Evolutionary conservation across 2,329 filamentous ascomycete genomes (phyloP), one percentile per base, ranked within the genome.

Genomic region (Rachicladosporium sp.): DNA sequence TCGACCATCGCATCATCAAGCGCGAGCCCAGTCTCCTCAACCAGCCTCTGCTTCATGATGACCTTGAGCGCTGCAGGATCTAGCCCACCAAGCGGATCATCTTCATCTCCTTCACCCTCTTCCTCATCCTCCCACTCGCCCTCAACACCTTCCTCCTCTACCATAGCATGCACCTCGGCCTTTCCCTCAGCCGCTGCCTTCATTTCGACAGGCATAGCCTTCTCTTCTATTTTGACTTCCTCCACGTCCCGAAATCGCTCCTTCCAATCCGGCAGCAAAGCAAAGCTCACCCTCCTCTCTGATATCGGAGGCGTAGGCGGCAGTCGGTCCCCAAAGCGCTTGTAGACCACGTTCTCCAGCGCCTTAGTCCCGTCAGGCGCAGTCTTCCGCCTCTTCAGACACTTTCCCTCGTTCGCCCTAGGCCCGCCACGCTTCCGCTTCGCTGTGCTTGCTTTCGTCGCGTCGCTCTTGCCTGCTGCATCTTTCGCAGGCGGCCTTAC

Each of bases 191-290:
- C 53, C 10, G 54, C 54, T n/a, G 42, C 37, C 35, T 46, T 44
- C 56, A 57, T 56, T 15, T 50, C 51, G 21, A 38, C 43, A 4
- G 53, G 55, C 54, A 57, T 58, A 10, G 43, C 36, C 29, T 41
- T 49, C 4, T 19, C 19, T n/a, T 32, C 31, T 5, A 29, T 29
- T n/a, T 6, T 38, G 27, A 30, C 31, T 1, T 46, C 31, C 10
- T 42, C 21, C 3, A 46, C 50, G 19, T 57, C 47, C 27, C 48
- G 50, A 37, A 63, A 59, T 23, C 57, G 56, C 38, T 62, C 53
- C 42, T 59, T 58, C 67, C 67, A 70, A 42, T 70, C 60, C 30
- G 60, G 58, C 19, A 70, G 44, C 10, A 70, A 47, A 4, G 66
- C 58, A 40, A 60, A 65, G 8, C 58, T 36, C 36, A 54, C 45